Evolutionary conservation across 257 asterid species (phyloP).

Genomic region (Lithospermum erythrorhizon): DNA sequence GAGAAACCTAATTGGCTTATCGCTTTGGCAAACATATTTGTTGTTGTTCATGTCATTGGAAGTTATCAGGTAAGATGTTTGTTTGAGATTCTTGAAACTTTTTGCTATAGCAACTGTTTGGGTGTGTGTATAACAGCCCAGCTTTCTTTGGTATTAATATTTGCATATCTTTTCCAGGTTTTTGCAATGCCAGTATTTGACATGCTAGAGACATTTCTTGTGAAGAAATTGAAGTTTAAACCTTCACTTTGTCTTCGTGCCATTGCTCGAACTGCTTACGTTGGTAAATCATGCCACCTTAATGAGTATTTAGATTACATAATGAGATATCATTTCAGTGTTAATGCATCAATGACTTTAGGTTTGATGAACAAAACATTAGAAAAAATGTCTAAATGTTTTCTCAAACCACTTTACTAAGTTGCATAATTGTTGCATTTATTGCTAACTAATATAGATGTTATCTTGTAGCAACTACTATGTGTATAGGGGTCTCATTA

Average conservation of each 20-base stretch:
- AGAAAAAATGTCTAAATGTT: no score
- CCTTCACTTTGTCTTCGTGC: neutral
- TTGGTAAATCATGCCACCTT: neutral
- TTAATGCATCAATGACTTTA: no score
- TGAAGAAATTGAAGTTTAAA: neutral
- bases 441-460: neutral
- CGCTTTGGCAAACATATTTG: slow-evolving; percentile 47
- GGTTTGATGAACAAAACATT: no score
- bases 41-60: slow-evolving; percentile 59
- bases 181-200: slow-evolving; percentile 4
- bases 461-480: slow-evolving; percentile 1
- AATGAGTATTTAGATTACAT: neutral
- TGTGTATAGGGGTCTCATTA: neutral
- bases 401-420: no score
- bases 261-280: neutral
- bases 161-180: neutral
- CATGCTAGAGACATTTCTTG: neutral
- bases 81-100: neutral
- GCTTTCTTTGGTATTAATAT: neutral
- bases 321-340: no score
- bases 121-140: no score
- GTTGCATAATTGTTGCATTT: neutral
- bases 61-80: slow-evolving; percentile 46
- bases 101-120: neutral
- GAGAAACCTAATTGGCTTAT: slow-evolving; percentile 48